A percentile compares a stretch with the other conserved stretches of the same genome.
Evolutionary conservation across 805 yeast species (phyloP).

Genomic region (Teunomyces panamensis): DNA sequence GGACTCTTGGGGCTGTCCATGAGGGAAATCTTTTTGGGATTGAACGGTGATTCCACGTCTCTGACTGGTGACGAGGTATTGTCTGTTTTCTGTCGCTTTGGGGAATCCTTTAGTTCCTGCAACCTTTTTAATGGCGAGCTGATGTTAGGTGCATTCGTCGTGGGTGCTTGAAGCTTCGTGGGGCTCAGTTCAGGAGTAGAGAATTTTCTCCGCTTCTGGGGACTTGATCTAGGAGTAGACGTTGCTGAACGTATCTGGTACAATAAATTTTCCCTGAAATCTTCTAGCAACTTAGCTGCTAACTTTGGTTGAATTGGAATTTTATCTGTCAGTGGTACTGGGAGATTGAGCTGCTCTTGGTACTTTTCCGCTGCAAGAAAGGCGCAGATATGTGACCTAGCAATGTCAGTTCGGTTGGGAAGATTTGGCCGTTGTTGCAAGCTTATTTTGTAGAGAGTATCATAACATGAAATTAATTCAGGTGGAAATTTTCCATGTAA

Average conservation of each 20-base stretch:
- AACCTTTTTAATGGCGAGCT: slow-evolving; percentile 39
- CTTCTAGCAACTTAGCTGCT: slow-evolving; percentile 40
- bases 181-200: slow-evolving; percentile 1
- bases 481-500: slow-evolving; percentile 44
- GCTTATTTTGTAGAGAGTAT: slow-evolving; percentile 48
- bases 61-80: slow-evolving; percentile 7
- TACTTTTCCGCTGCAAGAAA: slow-evolving; percentile 55
- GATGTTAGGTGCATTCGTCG: slow-evolving; percentile 27
- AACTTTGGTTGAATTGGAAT: slow-evolving; percentile 57
- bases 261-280: slow-evolving; percentile 42
- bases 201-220: slow-evolving; percentile 9
- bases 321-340: slow-evolving; percentile 47
- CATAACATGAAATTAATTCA: slow-evolving; percentile 38
- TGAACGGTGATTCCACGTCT: slow-evolving; percentile 27
- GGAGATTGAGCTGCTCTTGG: slow-evolving; percentile 39
- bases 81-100: slow-evolving; percentile 5
- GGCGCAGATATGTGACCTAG: slow-evolving; percentile 68
- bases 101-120: slow-evolving; percentile 18
- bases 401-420: slow-evolving; percentile 55
- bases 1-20: slow-evolving; percentile 9
- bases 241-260: slow-evolving; percentile 18
- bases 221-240: slow-evolving; percentile 17
- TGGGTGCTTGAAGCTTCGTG: slow-evolving; percentile 11
- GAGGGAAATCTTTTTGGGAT: slow-evolving; percentile 14
- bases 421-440: slow-evolving; percentile 50